Percentiles rank a stretch among this genome's conserved stretches.
phyloP scores from a whole-genome alignment of 2,329 filamentous ascomycete genomes.

The Capronia americana region DNA sequence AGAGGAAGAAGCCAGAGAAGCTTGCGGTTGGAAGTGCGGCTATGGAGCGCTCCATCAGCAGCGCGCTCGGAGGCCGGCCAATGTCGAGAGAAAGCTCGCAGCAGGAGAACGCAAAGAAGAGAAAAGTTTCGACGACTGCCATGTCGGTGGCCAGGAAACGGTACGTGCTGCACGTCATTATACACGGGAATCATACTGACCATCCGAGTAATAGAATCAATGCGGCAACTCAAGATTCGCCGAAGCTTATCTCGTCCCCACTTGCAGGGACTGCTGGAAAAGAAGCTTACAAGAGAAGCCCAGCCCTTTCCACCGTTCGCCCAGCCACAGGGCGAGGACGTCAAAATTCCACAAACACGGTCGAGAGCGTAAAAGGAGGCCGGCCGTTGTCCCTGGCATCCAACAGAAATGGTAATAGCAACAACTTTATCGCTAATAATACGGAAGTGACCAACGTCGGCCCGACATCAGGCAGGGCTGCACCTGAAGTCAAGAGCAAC shows the following conservation, averaged over 20 bases:
- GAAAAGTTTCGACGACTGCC: constrained; percentile 42
- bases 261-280: constrained; percentile 72
- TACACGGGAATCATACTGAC: constrained; percentile 1
- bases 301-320: constrained; percentile 65
- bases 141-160: constrained; percentile 69
- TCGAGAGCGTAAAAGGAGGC: constrained; percentile 41
- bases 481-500: constrained; percentile 59
- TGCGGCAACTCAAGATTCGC: constrained; percentile 63
- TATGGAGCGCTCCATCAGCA: constrained; percentile 73
- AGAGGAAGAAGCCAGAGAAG: constrained; percentile 71
- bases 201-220: constrained; percentile 30
- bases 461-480: constrained; percentile 40
- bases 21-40: constrained; percentile 47
- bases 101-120: constrained; percentile 41
- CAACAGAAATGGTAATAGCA: constrained; percentile 65
- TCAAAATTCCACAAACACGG: constrained; percentile 74
- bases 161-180: constrained; percentile 57
- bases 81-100: constrained; percentile 41
- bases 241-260: constrained; percentile 76
- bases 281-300: constrained; percentile 62
- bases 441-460: constrained; percentile 43
- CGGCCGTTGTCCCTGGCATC: constrained; percentile 62
- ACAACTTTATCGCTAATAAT: constrained; percentile 52
- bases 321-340: constrained; percentile 74
- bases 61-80: constrained; percentile 32